Conservation (phyloP, 192 early-diverging fungal species). For the Podila clonocystis region DNA sequence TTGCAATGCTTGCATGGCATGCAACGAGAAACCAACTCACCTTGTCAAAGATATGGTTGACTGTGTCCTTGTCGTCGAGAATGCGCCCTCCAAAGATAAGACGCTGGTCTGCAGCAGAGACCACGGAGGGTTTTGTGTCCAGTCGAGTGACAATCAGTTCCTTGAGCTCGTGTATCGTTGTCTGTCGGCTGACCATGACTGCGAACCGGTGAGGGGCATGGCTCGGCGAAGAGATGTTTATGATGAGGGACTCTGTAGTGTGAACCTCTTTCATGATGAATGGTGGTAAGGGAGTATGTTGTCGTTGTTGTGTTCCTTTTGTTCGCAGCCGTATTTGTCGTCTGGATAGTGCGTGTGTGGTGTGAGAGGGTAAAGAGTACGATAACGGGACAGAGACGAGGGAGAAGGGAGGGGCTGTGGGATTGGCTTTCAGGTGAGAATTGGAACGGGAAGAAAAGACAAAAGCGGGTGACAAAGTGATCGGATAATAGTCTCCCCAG, state of each 20-base stretch:
- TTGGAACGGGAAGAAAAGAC: too few relatives aligned
- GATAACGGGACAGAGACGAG: too few relatives aligned
- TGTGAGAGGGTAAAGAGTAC: too few relatives aligned
- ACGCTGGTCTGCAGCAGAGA: slow-evolving; percentile 17
- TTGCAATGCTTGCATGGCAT: background rate
- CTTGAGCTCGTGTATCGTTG: slow-evolving; percentile 30
- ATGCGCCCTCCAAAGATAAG: slow-evolving; percentile 43
- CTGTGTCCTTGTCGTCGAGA: slow-evolving; percentile 36
- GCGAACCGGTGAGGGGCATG: slow-evolving; percentile 26
- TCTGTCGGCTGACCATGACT: slow-evolving; percentile 10
- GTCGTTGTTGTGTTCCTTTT: background rate
- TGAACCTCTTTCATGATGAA: slow-evolving; percentile 12
- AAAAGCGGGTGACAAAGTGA: too few relatives aligned
- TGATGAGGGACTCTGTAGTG: slow-evolving; percentile 7
- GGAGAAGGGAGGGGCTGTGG: too few relatives aligned
- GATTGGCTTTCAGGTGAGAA: too few relatives aligned
- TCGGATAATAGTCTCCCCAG: too few relatives aligned
- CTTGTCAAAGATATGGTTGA: slow-evolving; percentile 39
- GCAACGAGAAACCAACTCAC: background rate
- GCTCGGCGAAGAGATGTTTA: slow-evolving; percentile 31
- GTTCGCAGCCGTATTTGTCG: too few relatives aligned
- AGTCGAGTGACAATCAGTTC: slow-evolving; percentile 32
- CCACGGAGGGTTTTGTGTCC: slow-evolving; percentile 2
- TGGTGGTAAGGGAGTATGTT: too few relatives aligned
- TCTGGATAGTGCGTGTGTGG: too few relatives aligned